Evolutionary conservation across 148 eudicot species (phyloP).

Genomic region (Rhododendron ferrugineum): DNA sequence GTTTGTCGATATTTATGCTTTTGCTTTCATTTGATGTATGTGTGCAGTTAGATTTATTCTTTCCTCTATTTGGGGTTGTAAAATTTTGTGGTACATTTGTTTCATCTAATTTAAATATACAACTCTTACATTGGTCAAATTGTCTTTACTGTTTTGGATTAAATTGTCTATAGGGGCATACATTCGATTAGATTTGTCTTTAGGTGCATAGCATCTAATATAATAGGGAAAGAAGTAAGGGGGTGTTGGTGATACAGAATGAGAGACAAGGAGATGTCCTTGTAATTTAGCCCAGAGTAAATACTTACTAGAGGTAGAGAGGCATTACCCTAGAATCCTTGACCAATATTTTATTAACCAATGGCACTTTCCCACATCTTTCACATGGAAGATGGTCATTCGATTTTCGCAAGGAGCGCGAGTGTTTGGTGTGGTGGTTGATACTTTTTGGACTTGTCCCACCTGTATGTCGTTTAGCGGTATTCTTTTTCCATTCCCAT

Average conservation of each 20-base stretch:
- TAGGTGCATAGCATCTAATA: not conserved
- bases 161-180: not conserved
- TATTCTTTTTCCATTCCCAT: too few relatives aligned
- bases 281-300: not conserved
- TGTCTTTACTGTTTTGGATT: not conserved
- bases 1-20: not conserved
- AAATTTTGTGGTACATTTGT: not conserved
- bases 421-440: too few relatives aligned
- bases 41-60: not conserved
- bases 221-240: not conserved
- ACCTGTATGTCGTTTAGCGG: too few relatives aligned
- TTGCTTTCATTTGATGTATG: not conserved
- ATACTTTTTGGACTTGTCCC: accelerated
- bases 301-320: too few relatives aligned
- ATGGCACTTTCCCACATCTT: too few relatives aligned
- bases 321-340: not conserved
- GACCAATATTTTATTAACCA: not conserved
- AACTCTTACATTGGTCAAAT: not conserved
- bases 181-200: not conserved
- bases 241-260: not conserved
- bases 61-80: not conserved
- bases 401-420: too few relatives aligned
- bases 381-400: too few relatives aligned
- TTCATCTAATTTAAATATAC: not conserved
- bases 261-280: not conserved